Evolutionary conservation across 306 rosid species (phyloP), one percentile per base, ranked within the genome.

Genomic region (Amphicarpaea edgeworthii): DNA sequence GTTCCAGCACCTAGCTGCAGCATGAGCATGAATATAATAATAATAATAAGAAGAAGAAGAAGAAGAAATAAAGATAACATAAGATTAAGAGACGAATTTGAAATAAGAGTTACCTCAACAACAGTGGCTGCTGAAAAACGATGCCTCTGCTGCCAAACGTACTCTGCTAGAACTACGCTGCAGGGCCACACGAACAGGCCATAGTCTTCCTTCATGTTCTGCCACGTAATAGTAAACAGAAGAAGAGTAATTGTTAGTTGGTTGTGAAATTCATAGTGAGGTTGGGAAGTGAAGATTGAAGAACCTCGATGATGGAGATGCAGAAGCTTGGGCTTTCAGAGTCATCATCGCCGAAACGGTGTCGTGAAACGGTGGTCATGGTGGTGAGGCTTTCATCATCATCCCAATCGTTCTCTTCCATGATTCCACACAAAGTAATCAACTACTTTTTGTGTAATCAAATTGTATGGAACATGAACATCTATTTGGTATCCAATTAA

Each of bases 121-220:
- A 95, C 97, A 61, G 11, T 74, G 21, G 87, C 87, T 55, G 84
- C 91, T 20, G 79, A 15, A 67, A 93, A 93, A 11, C 93, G 92
- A 2, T 77, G 61, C 75, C 81, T 85, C 45, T 93, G 93, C 76
- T 91, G 98, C 93, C 97, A 91, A 78, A 88, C 86, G 61, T 91
- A 93, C 78, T 93, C 98, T n/a, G 86, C 92, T 16, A 91, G 92
- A 51, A 91, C 85, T 19, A 89, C 34, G 72, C 93, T 82, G 65
- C 92, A 95, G n/a, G 96, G 97, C 97, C 98, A 95, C 41, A 90
- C 93, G 78, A 89, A 92, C 8, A 90, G 86, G 63, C 97, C 97
- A 37, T 90, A 91, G 3, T 93, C 96, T 55, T 91, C 98, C 64
- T 89, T 88, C 87, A 87, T 86, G 79, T 87, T 93, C 98, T 92